These are phyloP conservation scores for Melaleuca alternifolia DNA, from an alignment of 345 rosid species.

Conservation along the genomic window DNA sequence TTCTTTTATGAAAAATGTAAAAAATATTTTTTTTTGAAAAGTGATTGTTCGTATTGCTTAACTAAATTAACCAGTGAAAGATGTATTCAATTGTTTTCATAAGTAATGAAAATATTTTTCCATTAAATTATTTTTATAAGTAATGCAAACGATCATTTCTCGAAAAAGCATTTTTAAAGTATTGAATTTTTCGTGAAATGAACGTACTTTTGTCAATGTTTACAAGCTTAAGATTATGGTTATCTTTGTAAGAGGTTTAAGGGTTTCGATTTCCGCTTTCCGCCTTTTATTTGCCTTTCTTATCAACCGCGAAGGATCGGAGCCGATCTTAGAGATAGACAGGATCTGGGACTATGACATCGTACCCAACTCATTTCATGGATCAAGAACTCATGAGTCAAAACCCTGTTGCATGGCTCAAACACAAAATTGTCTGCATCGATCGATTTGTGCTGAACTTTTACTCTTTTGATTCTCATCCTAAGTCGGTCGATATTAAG, in stretches of 20 bases:
- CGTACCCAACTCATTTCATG: background rate
- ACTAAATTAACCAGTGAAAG: no score
- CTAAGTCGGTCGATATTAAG: rapidly evolving
- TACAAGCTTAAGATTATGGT: background rate
- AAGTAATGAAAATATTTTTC: no score
- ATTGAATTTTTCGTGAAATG: no score
- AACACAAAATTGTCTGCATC: rapidly evolving
- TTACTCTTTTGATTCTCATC: background rate
- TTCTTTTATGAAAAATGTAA: no score
- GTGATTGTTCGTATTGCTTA: no score
- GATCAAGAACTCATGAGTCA: rapidly evolving
- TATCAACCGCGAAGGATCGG: background rate
- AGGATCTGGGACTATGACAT: rapidly evolving
- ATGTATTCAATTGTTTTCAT: no score
- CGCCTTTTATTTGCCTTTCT: no score
- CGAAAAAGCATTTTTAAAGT: no score
- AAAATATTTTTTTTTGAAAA: no score
- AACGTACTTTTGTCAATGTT: no score
- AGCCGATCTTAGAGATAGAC: background rate
- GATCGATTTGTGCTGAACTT: background rate
- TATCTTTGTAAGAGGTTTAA: rapidly evolving
- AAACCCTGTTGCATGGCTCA: rapidly evolving
- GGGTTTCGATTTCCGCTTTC: background rate
- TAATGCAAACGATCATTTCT: no score
- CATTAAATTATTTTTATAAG: no score